Evolutionary conservation across 371 early-diverging fungal species (phyloP), one percentile per base, ranked within the genome.

Genomic region (Lichtheimia ramosa): DNA sequence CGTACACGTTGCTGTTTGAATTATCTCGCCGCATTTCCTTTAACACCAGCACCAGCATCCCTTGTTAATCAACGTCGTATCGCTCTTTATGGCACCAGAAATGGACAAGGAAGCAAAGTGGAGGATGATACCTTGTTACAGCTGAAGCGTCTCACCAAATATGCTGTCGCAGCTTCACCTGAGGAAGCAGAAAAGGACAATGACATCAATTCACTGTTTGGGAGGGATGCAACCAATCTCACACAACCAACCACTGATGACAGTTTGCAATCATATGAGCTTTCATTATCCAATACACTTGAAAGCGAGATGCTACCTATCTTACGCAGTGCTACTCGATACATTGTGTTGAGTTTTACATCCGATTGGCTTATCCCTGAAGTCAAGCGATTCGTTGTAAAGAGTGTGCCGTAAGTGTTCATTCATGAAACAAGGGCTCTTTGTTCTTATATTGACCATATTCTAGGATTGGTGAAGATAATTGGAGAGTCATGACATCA

Each of bases 401-500:
- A 89, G 58, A 86, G 84, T 28, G 82, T 89, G 21, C 76, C 74
- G 76, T 79, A 73, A 71, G 75, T 70, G 16, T 1, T 51, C 16
- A 1, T 42, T 15, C 23, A 43, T 28, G 23, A 16, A 39, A 20
- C n/a, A 2, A 3, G 39, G 25, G 20, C 15, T 40, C 8, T 5
- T n/a, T 25, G 13, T 41, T 16, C 14, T 6, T 24, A n/a, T 25
- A 24, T n/a, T 14, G n/a, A 34, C 1, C 34, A 34, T 34, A 34
- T 34, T 56, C 6, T 54, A 83, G 83, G 42, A 88, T 93, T 40
- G 91, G 89, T 14, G 86, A 83, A 55, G 87, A 91, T 61, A 93
- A 93, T 60, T 93, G 92, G 92, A 77, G 88, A 50, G 89, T 88
- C 39, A 88, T 90, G 71, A 89, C 91, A 0, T 83, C 85, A 0